phyloP scores from a whole-genome alignment of 208 protist species.

The Blastocrithidia nonstop region DNA sequence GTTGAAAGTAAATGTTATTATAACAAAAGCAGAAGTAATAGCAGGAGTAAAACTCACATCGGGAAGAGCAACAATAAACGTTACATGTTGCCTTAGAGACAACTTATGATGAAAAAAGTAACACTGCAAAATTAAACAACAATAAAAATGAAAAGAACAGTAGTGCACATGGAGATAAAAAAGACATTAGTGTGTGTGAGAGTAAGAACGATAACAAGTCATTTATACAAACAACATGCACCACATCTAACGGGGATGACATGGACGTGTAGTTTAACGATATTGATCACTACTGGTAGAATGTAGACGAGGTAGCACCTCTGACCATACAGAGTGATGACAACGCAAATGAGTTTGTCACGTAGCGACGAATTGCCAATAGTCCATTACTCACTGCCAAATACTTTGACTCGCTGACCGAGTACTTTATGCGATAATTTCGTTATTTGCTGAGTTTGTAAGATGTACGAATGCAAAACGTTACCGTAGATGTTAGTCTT shows the following conservation, averaged over 20 bases:
- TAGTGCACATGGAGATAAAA: background rate
- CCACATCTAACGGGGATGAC: background rate
- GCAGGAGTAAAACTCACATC: too few species aligned
- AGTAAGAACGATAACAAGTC: too few species aligned
- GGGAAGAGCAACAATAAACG: too few species aligned
- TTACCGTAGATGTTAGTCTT: conserved; percentile 59
- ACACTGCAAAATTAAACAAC: conserved; percentile 6
- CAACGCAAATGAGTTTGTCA: conserved; percentile 6
- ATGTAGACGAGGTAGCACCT: conserved; percentile 24
- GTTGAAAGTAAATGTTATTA: too few species aligned
- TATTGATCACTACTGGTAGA: conserved; percentile 23
- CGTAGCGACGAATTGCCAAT: conserved; percentile 30
- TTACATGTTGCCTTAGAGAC: too few species aligned
- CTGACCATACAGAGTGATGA: conserved; percentile 19
- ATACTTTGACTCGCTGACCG: conserved; percentile 38
- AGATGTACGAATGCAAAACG: conserved; percentile 57
- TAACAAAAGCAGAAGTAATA: too few species aligned
- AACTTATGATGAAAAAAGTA: conserved; percentile 2
- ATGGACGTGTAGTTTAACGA: conserved; percentile 11
- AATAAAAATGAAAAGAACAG: background rate
- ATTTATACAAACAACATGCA: background rate
- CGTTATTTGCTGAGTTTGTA: conserved; percentile 42
- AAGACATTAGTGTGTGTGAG: too few species aligned
- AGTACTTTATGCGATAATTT: conserved; percentile 65
- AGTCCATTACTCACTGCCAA: conserved; percentile 57